These are phyloP conservation scores for Boletus vermiculosoides DNA, from an alignment of 768 basidiomycete species.

Conservation along the genomic window DNA sequence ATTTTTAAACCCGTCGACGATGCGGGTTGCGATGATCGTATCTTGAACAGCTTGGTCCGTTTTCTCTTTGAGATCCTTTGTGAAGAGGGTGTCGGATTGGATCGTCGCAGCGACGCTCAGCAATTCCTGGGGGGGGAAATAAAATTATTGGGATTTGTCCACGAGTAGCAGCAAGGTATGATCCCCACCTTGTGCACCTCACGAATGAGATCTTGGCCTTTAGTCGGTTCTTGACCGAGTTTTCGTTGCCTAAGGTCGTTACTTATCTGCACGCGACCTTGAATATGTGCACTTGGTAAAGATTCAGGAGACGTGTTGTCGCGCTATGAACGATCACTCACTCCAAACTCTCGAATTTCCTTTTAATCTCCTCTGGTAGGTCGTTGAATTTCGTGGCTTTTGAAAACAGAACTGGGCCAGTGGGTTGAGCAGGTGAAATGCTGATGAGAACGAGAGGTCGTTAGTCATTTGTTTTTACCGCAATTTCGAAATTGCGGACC, in stretches of 20 bases:
- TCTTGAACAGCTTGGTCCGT: constrained; percentile 79
- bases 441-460: constrained; percentile 12
- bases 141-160: neutral
- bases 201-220: constrained; percentile 68
- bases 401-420: constrained; percentile 34
- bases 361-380: constrained; percentile 67
- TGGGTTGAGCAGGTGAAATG: constrained; percentile 30
- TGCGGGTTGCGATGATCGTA: constrained; percentile 71
- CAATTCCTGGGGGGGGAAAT: constrained; percentile 50
- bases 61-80: constrained; percentile 70
- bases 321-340: constrained; percentile 33
- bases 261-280: constrained; percentile 76
- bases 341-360: constrained; percentile 69
- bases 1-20: constrained; percentile 76
- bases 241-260: constrained; percentile 77
- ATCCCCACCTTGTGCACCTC: constrained; percentile 59
- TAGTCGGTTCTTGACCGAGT: constrained; percentile 70
- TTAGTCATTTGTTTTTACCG: neutral
- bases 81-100: constrained; percentile 63
- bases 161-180: neutral
- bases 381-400: constrained; percentile 80
- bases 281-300: constrained; percentile 58
- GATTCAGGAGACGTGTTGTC: constrained; percentile 5
- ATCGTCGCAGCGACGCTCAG: constrained; percentile 59
- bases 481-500: constrained; percentile 13